A percentile compares a stretch with the other conserved stretches of the same genome.
Evolutionary conservation across 2,329 filamentous ascomycete species (phyloP).

Genomic region (Fusarium sp.): DNA sequence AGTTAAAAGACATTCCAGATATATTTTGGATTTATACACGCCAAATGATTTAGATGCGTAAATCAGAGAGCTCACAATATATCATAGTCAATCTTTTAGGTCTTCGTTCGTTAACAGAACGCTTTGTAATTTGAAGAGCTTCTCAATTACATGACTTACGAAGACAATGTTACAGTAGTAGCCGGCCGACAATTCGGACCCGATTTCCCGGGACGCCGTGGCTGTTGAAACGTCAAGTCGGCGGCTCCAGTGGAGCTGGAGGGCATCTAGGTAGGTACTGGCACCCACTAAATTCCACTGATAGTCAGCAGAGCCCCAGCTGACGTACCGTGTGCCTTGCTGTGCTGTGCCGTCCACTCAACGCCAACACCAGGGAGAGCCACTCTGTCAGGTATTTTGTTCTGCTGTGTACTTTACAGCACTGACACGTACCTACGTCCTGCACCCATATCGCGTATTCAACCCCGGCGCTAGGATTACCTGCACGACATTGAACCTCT

Average conservation of each 20-base stretch:
- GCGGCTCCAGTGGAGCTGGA: too few species aligned
- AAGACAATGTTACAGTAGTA: slow-evolving; percentile 11
- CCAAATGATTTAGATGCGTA: not conserved
- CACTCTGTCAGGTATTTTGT: slow-evolving; percentile 4
- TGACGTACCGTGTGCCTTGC: slow-evolving; percentile 43
- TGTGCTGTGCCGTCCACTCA: not conserved
- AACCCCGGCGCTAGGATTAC: slow-evolving; percentile 25
- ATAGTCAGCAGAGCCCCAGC: slow-evolving; percentile 18
- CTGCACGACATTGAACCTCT: slow-evolving; percentile 36
- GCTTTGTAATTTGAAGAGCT: not conserved
- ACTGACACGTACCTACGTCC: slow-evolving; percentile 30
- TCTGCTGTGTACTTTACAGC: slow-evolving; percentile 4
- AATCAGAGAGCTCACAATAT: not conserved
- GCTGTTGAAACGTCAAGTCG: slow-evolving; percentile 32
- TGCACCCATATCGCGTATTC: slow-evolving; percentile 31
- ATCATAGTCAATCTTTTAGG: not conserved
- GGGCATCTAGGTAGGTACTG: slow-evolving; percentile 32
- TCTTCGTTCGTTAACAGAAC: not conserved
- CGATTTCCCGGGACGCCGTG: slow-evolving; percentile 17
- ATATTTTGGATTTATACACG: not conserved
- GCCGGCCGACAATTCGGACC: slow-evolving; percentile 29
- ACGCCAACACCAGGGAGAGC: slow-evolving; percentile 37
- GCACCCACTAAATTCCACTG: slow-evolving; percentile 46
- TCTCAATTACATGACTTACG: not conserved
- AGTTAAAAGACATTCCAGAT: not conserved